A percentile compares a stretch with the other conserved stretches of the same genome.
phyloP scores from a whole-genome alignment of 2,329 filamentous ascomycete species.

The Elsinoe arachidis region DNA sequence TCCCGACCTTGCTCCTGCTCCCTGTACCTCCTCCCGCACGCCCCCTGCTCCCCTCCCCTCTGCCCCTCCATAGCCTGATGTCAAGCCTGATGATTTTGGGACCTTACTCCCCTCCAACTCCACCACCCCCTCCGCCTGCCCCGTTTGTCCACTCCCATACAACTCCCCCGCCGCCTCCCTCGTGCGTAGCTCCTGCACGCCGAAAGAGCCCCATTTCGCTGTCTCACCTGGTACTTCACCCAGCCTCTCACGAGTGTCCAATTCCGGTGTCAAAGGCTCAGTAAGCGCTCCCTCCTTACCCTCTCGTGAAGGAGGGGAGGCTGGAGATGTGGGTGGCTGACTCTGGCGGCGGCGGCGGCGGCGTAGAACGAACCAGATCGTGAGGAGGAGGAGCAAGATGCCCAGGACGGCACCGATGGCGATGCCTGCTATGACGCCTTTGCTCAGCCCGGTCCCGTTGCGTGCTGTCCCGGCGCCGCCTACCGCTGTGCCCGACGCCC shows the following conservation, averaged over 20 bases:
- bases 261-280: not conserved
- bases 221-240: not conserved
- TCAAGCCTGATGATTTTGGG: no score
- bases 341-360: not conserved
- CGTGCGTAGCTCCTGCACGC: not conserved
- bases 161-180: not conserved
- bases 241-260: not conserved
- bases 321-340: not conserved
- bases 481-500: not conserved
- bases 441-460: not conserved
- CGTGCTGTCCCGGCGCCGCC: not conserved
- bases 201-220: not conserved
- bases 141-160: not conserved
- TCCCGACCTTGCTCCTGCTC: not conserved
- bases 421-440: not conserved
- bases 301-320: no score
- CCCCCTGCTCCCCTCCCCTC: not conserved
- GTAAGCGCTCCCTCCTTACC: not conserved
- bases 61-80: no score
- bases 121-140: not conserved
- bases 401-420: not conserved
- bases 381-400: not conserved
- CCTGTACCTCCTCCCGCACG: not conserved
- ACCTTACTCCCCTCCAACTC: not conserved
- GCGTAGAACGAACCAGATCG: not conserved